These are phyloP conservation scores for Cladosporium sp. DNA, from an alignment of 2,329 filamentous ascomycete species.

Conservation along the genomic window DNA sequence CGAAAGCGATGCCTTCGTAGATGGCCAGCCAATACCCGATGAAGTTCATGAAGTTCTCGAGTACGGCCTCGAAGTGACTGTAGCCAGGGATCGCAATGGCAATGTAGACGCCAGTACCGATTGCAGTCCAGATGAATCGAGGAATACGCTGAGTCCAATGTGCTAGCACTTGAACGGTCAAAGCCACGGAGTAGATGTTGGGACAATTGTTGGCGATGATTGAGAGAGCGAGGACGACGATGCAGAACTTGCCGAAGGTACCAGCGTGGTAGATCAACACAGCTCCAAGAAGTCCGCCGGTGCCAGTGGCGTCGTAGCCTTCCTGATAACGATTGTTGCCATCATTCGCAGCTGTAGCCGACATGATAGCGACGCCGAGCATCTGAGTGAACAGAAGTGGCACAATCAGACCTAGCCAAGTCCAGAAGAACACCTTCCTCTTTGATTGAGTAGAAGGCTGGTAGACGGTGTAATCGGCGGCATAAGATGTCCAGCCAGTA, in stretches of 20 bases:
- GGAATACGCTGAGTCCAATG: slow-evolving; percentile 55
- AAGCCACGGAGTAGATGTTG: slow-evolving; percentile 57
- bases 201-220: slow-evolving; percentile 43
- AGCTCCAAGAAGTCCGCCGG: slow-evolving; percentile 61
- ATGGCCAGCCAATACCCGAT: slow-evolving; percentile 67
- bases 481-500: slow-evolving; percentile 68
- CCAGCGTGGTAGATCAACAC: slow-evolving; percentile 58
- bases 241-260: slow-evolving; percentile 65
- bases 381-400: slow-evolving; percentile 69
- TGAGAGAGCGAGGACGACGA: slow-evolving; percentile 38
- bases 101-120: slow-evolving; percentile 58
- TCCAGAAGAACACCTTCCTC: slow-evolving; percentile 60
- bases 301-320: slow-evolving; percentile 52
- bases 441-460: slow-evolving; percentile 58
- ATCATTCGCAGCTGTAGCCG: slow-evolving; percentile 52
- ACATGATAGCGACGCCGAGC: slow-evolving; percentile 64
- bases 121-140: slow-evolving; percentile 60
- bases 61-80: slow-evolving; percentile 54
- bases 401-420: slow-evolving; percentile 62
- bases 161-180: slow-evolving; percentile 61
- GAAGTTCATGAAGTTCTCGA: slow-evolving; percentile 62
- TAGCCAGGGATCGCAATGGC: slow-evolving; percentile 67
- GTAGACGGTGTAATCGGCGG: slow-evolving; percentile 76
- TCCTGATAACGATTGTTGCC: slow-evolving; percentile 50
- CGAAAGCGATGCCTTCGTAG: slow-evolving; percentile 60